These are phyloP conservation scores for Cladorrhinum samala DNA, from an alignment of 495 filamentous ascomycete species.

Conservation along the genomic window DNA sequence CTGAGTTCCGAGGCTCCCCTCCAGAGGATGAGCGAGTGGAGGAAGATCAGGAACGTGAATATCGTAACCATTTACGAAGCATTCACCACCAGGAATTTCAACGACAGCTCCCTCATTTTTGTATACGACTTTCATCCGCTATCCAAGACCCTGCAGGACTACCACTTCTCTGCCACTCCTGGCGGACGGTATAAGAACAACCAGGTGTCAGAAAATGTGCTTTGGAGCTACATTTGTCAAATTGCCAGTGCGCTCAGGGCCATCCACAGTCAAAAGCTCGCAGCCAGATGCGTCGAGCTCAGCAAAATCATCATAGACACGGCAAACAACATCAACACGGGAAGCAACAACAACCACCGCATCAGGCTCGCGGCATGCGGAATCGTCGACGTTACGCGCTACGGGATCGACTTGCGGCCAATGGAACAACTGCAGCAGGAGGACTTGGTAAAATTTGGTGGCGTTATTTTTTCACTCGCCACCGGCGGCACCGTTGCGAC, in stretches of 20 bases:
- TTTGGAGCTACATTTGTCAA: conserved; percentile 93
- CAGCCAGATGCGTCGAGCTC: conserved; percentile 74
- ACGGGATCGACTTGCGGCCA: conserved; percentile 53
- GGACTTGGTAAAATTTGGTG: conserved; percentile 82
- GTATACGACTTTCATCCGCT: conserved; percentile 90
- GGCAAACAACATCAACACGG: too few species aligned
- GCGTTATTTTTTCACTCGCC: conserved; percentile 72
- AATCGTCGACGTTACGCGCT: conserved; percentile 80
- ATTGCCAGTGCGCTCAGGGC: conserved; percentile 81
- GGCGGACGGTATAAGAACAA: conserved; percentile 37
- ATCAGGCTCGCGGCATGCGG: conserved; percentile 85
- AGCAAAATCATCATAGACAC: conserved; percentile 80
- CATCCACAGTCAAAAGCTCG: conserved; percentile 75
- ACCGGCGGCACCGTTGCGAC: conserved; percentile 51
- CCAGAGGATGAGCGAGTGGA: conserved; percentile 75
- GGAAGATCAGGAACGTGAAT: conserved; percentile 71
- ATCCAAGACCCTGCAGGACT: conserved; percentile 82
- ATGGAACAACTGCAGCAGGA: conserved; percentile 75
- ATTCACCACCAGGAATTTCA: conserved; percentile 87
- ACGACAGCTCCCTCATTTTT: conserved; percentile 90
- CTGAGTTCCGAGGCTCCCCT: conserved; percentile 87
- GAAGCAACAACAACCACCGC: conserved; percentile 70
- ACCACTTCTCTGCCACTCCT: conserved; percentile 60
- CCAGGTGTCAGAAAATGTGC: conserved; percentile 64
- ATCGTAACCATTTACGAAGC: conserved; percentile 86